These are phyloP conservation scores for Aspergillus biplanus DNA, from an alignment of 495 filamentous ascomycete species.

Conservation along the genomic window DNA sequence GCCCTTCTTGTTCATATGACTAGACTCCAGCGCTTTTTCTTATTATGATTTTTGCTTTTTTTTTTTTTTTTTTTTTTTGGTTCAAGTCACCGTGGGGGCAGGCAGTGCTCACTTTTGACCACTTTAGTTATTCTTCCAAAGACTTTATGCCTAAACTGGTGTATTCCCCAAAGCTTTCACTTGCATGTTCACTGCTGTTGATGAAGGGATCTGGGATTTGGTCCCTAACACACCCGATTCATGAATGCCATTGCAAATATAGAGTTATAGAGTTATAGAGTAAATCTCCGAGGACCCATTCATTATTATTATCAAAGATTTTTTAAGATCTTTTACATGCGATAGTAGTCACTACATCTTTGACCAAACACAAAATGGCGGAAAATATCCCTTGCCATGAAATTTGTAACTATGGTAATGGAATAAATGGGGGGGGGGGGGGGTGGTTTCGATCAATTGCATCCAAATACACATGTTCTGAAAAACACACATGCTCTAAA, in stretches of 20 bases:
- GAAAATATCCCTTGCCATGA: too few species aligned
- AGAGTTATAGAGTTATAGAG: conserved; percentile 2
- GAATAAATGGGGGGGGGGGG: too few species aligned
- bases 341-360: neutral
- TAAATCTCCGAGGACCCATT: neutral
- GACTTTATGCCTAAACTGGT: neutral
- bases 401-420: too few species aligned
- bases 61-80: conserved; percentile 18
- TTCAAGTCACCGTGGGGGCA: neutral
- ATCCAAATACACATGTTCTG: too few species aligned
- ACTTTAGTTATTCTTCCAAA: neutral
- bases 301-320: neutral
- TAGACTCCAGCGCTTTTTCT: conserved; percentile 29
- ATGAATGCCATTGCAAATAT: neutral
- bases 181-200: neutral
- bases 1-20: conserved; percentile 25
- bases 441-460: too few species aligned
- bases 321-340: neutral
- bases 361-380: too few species aligned
- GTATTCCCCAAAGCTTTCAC: neutral
- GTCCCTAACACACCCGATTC: neutral
- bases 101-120: neutral
- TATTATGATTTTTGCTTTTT: conserved; percentile 25
- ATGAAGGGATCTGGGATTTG: neutral
- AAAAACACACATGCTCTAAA: too few species aligned